phyloP scores from a whole-genome alignment of 345 rosid species.

The Rubroshorea leprosula region DNA sequence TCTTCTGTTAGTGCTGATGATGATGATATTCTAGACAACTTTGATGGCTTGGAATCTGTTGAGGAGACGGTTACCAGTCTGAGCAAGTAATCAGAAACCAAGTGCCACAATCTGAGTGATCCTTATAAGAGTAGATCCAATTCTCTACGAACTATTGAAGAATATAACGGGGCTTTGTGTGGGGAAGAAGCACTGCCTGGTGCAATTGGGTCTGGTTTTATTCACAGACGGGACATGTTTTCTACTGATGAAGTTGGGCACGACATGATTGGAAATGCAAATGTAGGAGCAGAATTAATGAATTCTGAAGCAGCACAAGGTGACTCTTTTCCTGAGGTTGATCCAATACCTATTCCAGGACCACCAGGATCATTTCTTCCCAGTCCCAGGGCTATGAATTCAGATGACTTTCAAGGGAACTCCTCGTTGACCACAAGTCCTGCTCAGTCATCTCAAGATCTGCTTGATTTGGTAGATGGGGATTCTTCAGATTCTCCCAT shows the following conservation, averaged over 20 bases:
- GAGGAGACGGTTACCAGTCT: slow-evolving; percentile 22
- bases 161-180: slow-evolving; percentile 30
- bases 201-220: slow-evolving; percentile 29
- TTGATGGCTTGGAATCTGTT: slow-evolving; percentile 28
- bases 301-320: slow-evolving; percentile 41
- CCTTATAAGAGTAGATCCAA: slow-evolving; percentile 28
- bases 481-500: slow-evolving; percentile 82
- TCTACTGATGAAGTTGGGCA: slow-evolving; percentile 42
- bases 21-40: slow-evolving; percentile 13
- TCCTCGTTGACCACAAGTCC: slow-evolving; percentile 80
- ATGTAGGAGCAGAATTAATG: slow-evolving; percentile 28
- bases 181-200: slow-evolving; percentile 26
- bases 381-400: slow-evolving; percentile 83
- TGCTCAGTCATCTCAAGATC: slow-evolving; percentile 73
- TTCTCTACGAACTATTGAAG: slow-evolving; percentile 40
- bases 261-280: slow-evolving; percentile 27
- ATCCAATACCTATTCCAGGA: slow-evolving; percentile 93
- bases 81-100: slow-evolving; percentile 26
- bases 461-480: slow-evolving; percentile 56
- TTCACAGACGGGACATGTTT: slow-evolving; percentile 40
- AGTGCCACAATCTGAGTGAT: slow-evolving; percentile 23
- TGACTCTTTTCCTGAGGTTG: slow-evolving; percentile 69
- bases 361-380: slow-evolving; percentile 98
- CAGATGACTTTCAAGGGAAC: slow-evolving; percentile 87
- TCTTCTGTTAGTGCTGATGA: slow-evolving; percentile 34